These are phyloP conservation scores for Nitzschia sp. DNA, from an alignment of 108 stramenopile species.

Conservation along the genomic window DNA sequence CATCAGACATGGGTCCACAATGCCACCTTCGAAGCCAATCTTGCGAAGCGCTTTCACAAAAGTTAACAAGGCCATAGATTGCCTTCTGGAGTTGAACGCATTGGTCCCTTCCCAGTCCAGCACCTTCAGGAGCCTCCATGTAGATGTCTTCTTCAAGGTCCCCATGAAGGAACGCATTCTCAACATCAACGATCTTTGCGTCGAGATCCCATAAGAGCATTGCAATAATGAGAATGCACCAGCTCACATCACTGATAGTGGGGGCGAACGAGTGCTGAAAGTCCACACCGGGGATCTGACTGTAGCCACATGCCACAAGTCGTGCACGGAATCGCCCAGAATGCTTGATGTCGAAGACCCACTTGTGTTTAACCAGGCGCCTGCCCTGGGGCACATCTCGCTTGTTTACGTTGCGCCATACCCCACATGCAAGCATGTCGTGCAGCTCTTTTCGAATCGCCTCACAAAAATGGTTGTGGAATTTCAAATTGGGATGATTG, in stretches of 20 bases:
- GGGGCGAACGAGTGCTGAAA: not conserved
- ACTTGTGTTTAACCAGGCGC: slow-evolving; percentile 3
- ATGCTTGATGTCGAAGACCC: slow-evolving; percentile 13
- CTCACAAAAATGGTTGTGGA: not conserved
- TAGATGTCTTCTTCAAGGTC: slow-evolving; percentile 34
- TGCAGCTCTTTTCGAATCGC: slow-evolving; percentile 12
- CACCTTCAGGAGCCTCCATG: slow-evolving; percentile 20
- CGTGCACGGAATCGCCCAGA: slow-evolving; percentile 2
- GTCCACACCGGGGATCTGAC: slow-evolving; percentile 18
- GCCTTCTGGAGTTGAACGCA: slow-evolving; percentile 2
- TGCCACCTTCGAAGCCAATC: slow-evolving; percentile 21
- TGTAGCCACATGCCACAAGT: slow-evolving; percentile 5
- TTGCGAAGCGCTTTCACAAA: not conserved
- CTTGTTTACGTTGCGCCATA: not conserved
- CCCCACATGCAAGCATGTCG: not conserved
- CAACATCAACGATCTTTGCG: not conserved
- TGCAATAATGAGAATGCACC: not conserved
- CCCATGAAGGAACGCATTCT: slow-evolving; percentile 32
- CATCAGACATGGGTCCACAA: slow-evolving; percentile 30
- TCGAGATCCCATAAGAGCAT: not conserved
- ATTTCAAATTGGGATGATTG: not conserved
- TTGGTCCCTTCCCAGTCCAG: slow-evolving; percentile 4
- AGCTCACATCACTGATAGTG: slow-evolving; percentile 3
- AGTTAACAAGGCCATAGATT: slow-evolving; percentile 4
- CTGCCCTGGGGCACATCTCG: not conserved